A percentile compares a stretch with the other conserved stretches of the same genome.
phyloP scores from a whole-genome alignment of 192 early-diverging fungal genomes.

The Gamsiella multidivaricata region DNA sequence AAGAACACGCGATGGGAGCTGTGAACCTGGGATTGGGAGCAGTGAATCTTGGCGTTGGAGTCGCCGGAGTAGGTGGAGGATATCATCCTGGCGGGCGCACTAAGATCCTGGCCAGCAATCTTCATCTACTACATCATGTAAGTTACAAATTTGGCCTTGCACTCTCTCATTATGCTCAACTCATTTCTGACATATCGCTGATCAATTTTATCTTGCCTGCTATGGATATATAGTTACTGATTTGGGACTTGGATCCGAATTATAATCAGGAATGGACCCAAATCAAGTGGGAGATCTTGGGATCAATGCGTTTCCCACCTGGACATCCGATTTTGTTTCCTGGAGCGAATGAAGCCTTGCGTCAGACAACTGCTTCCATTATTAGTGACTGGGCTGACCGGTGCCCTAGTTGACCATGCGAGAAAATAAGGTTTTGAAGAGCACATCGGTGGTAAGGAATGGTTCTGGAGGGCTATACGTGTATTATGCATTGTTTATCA shows the following conservation, averaged over 20 bases:
- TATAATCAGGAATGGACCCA: conserved; percentile 45
- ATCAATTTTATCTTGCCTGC: not conserved
- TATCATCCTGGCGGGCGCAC: conserved; percentile 10
- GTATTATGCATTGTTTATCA: too few relatives aligned
- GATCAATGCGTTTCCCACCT: conserved; percentile 47
- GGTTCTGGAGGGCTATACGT: too few relatives aligned
- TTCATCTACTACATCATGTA: conserved; percentile 49
- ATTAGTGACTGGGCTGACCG: conserved; percentile 16
- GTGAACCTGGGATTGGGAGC: conserved; percentile 6
- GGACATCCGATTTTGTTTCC: conserved; percentile 51
- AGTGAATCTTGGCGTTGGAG: conserved; percentile 2
- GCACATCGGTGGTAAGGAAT: not conserved
- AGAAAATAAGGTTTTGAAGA: too few relatives aligned
- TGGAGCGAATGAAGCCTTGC: conserved; percentile 29
- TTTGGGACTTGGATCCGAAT: conserved; percentile 40
- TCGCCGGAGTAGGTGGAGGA: not conserved
- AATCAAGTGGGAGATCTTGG: conserved; percentile 49
- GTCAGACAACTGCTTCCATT: conserved; percentile 25
- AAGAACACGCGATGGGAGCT: not conserved
- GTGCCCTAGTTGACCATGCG: not conserved
- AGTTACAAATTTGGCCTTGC: conserved; percentile 3
- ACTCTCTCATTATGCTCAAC: not conserved
- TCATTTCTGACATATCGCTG: too few relatives aligned
- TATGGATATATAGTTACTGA: conserved; percentile 27
- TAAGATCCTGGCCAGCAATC: conserved; percentile 39